Conservation (phyloP, 2,329 filamentous ascomycete genomes). For the Trichophyton mentagrophytes region DNA sequence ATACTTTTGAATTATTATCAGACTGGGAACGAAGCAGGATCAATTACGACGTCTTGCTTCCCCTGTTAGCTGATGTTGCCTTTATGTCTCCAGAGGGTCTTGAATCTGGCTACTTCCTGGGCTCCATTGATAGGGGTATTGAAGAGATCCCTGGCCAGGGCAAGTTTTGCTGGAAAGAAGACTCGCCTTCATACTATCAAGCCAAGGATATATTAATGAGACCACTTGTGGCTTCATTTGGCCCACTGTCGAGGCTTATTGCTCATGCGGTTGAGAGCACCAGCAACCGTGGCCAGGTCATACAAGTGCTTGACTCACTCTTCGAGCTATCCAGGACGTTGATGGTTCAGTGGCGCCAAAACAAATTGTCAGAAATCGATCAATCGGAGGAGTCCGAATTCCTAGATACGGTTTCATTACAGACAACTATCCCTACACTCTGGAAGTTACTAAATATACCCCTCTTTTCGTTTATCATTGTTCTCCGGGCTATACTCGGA, state of each 20-base stretch:
- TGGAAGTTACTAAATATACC: slow-evolving; percentile 65
- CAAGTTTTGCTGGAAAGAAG: slow-evolving; percentile 53
- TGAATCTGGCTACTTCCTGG: slow-evolving; percentile 62
- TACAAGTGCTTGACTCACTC: slow-evolving; percentile 45
- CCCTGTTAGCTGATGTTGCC: slow-evolving; percentile 54
- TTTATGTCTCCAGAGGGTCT: slow-evolving; percentile 61
- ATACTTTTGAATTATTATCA: slow-evolving; percentile 60
- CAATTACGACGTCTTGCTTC: slow-evolving; percentile 57
- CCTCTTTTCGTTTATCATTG: slow-evolving; percentile 61
- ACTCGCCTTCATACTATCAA: slow-evolving; percentile 45
- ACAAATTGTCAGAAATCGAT: slow-evolving; percentile 61
- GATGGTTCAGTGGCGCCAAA: slow-evolving; percentile 59
- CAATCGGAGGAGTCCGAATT: slow-evolving; percentile 49
- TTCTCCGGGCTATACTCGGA: slow-evolving; percentile 60
- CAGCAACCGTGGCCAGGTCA: slow-evolving; percentile 32
- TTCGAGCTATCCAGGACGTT: slow-evolving; percentile 54
- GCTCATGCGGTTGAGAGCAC: slow-evolving; percentile 49
- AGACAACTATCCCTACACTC: slow-evolving; percentile 55
- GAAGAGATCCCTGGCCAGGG: slow-evolving; percentile 38
- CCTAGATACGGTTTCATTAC: slow-evolving; percentile 52
- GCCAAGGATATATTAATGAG: slow-evolving; percentile 44
- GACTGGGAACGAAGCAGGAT: slow-evolving; percentile 46
- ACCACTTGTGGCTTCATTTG: slow-evolving; percentile 48
- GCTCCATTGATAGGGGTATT: slow-evolving; percentile 55
- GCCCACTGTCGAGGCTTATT: slow-evolving; percentile 50